These are phyloP conservation scores for Penicillium sp. DNA, from an alignment of 2,329 filamentous ascomycete species.

Conservation along the genomic window DNA sequence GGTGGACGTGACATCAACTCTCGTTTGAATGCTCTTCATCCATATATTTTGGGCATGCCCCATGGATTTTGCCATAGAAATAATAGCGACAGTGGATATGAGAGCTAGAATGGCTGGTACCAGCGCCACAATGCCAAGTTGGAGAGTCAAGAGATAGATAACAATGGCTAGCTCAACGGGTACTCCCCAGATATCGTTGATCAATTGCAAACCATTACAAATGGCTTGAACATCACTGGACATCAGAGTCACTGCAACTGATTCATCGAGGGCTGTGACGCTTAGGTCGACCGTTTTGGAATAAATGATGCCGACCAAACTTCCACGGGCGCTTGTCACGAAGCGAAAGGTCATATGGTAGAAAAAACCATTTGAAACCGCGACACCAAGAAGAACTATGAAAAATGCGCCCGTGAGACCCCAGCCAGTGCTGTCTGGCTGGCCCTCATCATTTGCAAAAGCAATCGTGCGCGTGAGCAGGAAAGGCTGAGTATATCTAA, in stretches of 20 bases:
- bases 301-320: constrained; percentile 3
- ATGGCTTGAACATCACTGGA: constrained; percentile 11
- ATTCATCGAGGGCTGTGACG: constrained; percentile 4
- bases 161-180: constrained; percentile 7
- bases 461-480: constrained; percentile 25
- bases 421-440: constrained; percentile 6
- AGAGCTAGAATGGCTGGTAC: too few species aligned
- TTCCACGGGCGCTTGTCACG: neutral
- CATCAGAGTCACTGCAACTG: constrained; percentile 10
- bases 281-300: constrained; percentile 9
- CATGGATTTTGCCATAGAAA: too few species aligned
- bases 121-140: constrained; percentile 11
- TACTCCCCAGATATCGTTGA: constrained; percentile 10
- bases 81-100: too few species aligned
- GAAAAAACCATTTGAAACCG: constrained; percentile 6
- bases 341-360: constrained; percentile 12
- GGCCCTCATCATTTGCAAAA: constrained; percentile 12
- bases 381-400: constrained; percentile 2
- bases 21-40: too few species aligned
- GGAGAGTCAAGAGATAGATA: constrained; percentile 4
- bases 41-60: too few species aligned
- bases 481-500: constrained; percentile 30
- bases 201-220: neutral
- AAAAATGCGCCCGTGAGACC: constrained; percentile 8
- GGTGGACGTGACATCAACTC: too few species aligned